Conservation (phyloP, 75 land plant species). For the Selaginella moellendorffii region DNA sequence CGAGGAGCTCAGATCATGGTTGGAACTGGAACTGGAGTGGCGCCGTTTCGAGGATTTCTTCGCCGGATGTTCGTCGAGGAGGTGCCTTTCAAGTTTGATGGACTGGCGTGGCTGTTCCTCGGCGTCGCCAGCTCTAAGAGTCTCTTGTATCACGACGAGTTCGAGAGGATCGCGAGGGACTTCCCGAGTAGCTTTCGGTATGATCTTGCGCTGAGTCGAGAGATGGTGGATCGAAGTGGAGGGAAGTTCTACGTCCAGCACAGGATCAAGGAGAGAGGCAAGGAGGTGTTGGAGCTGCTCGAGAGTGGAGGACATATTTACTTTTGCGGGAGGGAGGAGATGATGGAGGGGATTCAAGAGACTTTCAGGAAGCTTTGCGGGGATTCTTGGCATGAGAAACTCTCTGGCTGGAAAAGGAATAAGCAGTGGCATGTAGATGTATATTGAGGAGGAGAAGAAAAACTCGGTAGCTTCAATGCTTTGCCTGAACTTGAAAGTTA, state of each 20-base stretch:
- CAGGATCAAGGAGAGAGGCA: constrained; percentile 89
- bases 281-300: constrained; percentile 71
- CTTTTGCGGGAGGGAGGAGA: constrained; percentile 89
- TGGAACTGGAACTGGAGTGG: constrained; percentile 93
- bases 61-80: constrained; percentile 94
- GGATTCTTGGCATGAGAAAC: constrained; percentile 74
- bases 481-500: no score
- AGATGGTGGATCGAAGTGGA: constrained; percentile 66
- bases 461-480: no score
- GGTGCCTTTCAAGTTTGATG: constrained; percentile 57
- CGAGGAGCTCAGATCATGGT: constrained; percentile 95
- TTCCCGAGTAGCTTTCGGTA: constrained; percentile 75
- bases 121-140: constrained; percentile 93
- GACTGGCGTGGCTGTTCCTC: constrained; percentile 92
- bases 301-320: constrained; percentile 88
- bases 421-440: constrained; percentile 99
- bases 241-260: constrained; percentile 98
- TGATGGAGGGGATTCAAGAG: constrained; percentile 98
- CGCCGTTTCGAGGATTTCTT: constrained; percentile 78
- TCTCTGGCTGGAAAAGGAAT: constrained; percentile 76
- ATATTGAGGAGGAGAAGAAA: constrained; percentile 33
- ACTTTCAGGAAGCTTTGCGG: constrained; percentile 86
- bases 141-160: constrained; percentile 84
- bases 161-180: constrained; percentile 46
- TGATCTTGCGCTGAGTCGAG: constrained; percentile 75